Evolutionary conservation across 306 rosid genomes (phyloP), one percentile per base, ranked within the genome.

Genomic region (Vigna radiata): DNA sequence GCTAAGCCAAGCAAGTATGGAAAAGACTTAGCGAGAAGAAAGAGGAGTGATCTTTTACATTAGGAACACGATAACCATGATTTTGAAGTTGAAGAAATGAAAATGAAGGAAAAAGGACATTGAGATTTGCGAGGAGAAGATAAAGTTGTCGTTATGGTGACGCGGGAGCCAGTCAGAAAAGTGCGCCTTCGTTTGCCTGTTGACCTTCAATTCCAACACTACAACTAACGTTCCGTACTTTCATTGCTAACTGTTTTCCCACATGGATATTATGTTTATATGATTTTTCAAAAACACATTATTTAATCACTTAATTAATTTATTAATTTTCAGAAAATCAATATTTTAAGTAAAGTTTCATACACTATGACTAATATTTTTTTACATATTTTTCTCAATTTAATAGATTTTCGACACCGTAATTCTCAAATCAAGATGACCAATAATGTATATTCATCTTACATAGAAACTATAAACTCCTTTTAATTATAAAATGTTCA

Each of bases 81-180:
- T 10, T 41, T 17, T 5, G 50, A 17, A 29, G 13, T 39, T 39
- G n/a, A 39, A 29, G 7, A 10, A 48, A 48, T 69, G 59, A 48
- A 15, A 68, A 25, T 12, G 19, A 71, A 49, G 27, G 33, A 2
- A 13, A 11, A 5, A 9, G 43, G 7, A 9, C 52, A 75, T 78
- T 14, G 79, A 73, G 64, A 83, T 31, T 23, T 47, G 85, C n/a
- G 67, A 81, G 63, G 6, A 50, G 7, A 81, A 86, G 48, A 17
- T 69, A 86, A 68, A 65, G 21, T 9, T 80, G 5, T 13, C 18
- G 62, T 59, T 29, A 17, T 13, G 79, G 60, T n/a, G 80, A 75
- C 81, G 53, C 18, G 53, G 62, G 58, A n/a, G 21, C 36, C 60
- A 65, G 56, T 25, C 10, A 31, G 73, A 66, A 59, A 79, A 37